Conservation (phyloP, 164 flowering plant genomes). For the Magnolia officinalis region DNA sequence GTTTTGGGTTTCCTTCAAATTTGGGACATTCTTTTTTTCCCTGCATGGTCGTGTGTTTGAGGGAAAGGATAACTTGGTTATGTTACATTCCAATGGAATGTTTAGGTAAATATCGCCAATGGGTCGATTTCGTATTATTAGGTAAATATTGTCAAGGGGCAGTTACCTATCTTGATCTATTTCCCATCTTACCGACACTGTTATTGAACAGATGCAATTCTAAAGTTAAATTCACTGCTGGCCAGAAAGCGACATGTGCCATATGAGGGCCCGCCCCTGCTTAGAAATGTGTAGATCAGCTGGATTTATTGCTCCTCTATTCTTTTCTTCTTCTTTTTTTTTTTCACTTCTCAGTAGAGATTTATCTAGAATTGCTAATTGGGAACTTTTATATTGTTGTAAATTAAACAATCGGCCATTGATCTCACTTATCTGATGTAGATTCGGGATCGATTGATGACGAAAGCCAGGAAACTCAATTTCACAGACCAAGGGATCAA, state of each 20-base stretch:
- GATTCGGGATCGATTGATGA: background rate
- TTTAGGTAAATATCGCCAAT: background rate
- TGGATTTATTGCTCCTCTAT: background rate
- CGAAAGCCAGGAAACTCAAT: background rate
- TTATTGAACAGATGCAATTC: background rate
- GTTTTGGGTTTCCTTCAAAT: background rate
- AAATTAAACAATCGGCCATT: background rate
- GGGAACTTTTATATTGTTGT: background rate
- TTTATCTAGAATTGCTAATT: background rate
- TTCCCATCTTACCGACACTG: background rate
- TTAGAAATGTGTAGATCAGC: background rate
- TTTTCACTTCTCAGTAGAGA: background rate
- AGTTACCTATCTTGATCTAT: background rate
- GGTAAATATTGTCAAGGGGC: background rate
- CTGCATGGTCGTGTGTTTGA: background rate
- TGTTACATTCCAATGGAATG: background rate
- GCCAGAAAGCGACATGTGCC: background rate
- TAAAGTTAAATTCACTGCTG: background rate
- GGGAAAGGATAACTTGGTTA: background rate
- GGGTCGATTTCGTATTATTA: background rate
- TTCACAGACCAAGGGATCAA: background rate
- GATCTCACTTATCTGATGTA: background rate
- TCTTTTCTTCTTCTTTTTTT: background rate
- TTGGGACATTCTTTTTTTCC: background rate
- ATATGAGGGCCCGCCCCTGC: background rate